These are phyloP conservation scores for Cryptomeria japonica DNA, from an alignment of 75 land plant genomes.

Conservation along the genomic window DNA sequence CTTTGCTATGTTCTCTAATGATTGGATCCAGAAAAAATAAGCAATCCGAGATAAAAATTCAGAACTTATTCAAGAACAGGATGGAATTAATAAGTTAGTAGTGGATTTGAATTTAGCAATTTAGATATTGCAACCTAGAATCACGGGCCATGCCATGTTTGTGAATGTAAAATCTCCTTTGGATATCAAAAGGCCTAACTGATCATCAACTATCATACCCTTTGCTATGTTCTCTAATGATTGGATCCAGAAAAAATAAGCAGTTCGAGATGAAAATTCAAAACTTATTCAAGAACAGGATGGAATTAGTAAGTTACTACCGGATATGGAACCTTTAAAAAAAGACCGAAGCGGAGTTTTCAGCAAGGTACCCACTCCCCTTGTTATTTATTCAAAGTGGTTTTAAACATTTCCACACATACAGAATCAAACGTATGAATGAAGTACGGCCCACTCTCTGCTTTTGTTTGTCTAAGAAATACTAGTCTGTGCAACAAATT, in stretches of 20 bases:
- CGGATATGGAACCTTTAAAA: neutral
- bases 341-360: neutral
- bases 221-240: neutral
- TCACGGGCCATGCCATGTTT: conserved; percentile 1
- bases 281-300: neutral
- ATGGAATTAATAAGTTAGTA: neutral
- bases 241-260: neutral
- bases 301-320: neutral
- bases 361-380: neutral
- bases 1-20: neutral
- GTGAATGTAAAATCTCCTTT: neutral
- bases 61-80: neutral
- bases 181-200: neutral
- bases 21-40: neutral
- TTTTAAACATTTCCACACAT: neutral
- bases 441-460: neutral
- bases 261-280: neutral
- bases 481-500: neutral
- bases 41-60: neutral
- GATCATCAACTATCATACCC: neutral
- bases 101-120: neutral
- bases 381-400: neutral
- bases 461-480: neutral
- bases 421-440: neutral
- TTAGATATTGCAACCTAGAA: neutral